These are phyloP conservation scores for Neurospora crassa DNA, from an alignment of 2,329 filamentous ascomycete genomes.

Conservation along the genomic window DNA sequence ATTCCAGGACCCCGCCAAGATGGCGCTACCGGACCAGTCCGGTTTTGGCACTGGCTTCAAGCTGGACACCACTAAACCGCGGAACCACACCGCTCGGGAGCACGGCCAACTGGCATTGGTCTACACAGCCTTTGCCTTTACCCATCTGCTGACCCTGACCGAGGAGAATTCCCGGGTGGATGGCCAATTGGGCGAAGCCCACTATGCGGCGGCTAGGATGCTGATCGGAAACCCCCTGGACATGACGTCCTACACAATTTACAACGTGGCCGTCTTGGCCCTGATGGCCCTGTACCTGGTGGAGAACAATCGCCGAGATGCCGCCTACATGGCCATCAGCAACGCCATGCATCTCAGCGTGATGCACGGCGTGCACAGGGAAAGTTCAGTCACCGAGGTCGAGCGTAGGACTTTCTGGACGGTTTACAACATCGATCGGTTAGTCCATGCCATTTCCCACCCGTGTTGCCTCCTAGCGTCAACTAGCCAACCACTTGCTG, in stretches of 20 bases:
- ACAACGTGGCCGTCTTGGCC: conserved; percentile 34
- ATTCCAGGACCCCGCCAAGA: conserved; percentile 19
- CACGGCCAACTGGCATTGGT: conserved; percentile 34
- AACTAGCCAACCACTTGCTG: neutral
- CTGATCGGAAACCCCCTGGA: conserved; percentile 40
- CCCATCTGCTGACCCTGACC: conserved; percentile 24
- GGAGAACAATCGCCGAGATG: conserved; percentile 39
- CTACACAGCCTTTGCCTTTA: conserved; percentile 35
- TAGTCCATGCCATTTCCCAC: conserved; percentile 7
- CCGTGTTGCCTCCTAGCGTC: neutral
- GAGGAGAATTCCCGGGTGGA: conserved; percentile 21
- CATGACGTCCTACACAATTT: conserved; percentile 29
- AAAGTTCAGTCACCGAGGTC: conserved; percentile 30
- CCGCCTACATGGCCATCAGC: conserved; percentile 37
- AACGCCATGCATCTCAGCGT: conserved; percentile 38
- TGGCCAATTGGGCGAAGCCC: conserved; percentile 30
- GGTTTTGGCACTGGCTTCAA: conserved; percentile 13
- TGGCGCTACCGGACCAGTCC: conserved; percentile 18
- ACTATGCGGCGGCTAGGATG: conserved; percentile 32
- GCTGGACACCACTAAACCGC: neutral
- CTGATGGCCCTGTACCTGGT: conserved; percentile 40
- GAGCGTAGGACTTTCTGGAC: conserved; percentile 42
- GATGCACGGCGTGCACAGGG: conserved; percentile 38
- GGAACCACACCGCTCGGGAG: conserved; percentile 2
- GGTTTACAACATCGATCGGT: conserved; percentile 40